phyloP scores from a whole-genome alignment of 2,329 filamentous ascomycete genomes.

The Trichoderma asperellum region DNA sequence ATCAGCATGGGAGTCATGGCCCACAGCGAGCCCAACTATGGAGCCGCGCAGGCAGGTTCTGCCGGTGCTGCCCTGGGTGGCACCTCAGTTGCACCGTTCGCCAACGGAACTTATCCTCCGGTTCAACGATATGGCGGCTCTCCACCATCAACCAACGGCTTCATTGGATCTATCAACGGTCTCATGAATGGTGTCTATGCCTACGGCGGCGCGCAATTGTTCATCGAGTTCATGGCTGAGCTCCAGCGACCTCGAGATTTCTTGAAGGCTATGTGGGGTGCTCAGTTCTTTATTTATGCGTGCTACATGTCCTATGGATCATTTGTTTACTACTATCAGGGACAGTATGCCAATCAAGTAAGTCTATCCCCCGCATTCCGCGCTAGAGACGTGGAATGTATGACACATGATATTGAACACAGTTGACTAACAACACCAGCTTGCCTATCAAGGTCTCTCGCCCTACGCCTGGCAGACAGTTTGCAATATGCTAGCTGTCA shows the following conservation, averaged over 20 bases:
- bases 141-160: constrained; percentile 39
- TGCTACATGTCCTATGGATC: constrained; percentile 49
- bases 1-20: constrained; percentile 59
- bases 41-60: constrained; percentile 34
- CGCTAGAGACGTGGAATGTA: not conserved
- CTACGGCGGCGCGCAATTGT: constrained; percentile 63
- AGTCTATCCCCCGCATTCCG: not conserved
- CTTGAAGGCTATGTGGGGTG: constrained; percentile 47
- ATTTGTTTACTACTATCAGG: constrained; percentile 44
- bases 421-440: constrained; percentile 40
- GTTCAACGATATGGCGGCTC: constrained; percentile 46
- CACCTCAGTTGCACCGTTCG: constrained; percentile 35
- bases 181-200: constrained; percentile 52
- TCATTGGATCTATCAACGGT: constrained; percentile 40
- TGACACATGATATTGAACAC: not conserved
- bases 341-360: constrained; percentile 48
- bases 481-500: constrained; percentile 49
- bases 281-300: constrained; percentile 49
- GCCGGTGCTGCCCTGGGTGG: constrained; percentile 38
- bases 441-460: constrained; percentile 49
- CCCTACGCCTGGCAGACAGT: constrained; percentile 50
- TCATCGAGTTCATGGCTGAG: constrained; percentile 60
- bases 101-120: constrained; percentile 43
- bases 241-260: constrained; percentile 52
- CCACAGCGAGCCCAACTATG: constrained; percentile 49